Evolutionary conservation across 1,284 basidiomycete species (phyloP), one percentile per base, ranked within the genome.

Genomic region (Microbotryomycetes sp.): DNA sequence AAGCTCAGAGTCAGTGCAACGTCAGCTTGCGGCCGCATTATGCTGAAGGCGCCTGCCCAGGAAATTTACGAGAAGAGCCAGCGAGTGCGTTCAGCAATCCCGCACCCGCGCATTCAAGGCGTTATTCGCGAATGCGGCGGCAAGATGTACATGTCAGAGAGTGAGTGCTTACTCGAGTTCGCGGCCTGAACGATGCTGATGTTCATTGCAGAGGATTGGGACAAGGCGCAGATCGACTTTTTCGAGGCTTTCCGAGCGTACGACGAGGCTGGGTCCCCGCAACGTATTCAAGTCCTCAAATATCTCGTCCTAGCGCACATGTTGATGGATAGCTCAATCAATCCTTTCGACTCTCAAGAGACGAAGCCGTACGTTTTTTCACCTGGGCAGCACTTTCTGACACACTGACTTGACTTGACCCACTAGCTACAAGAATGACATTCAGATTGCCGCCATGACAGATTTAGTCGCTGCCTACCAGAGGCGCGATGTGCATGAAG

Each of bases 91-190:
- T 94, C 91, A 31, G 96, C 96, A 7, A 97, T 99, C 62, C 93
- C 94, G 11, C 96, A 98, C 77, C 96, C 96, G 7, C 85, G 92
- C 27, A 97, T 98, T 73, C 92, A 97, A 88, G 96, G 94, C 56
- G 89, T 97, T 57, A 98, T 99, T 76, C 91, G 93, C 73, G 96
- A 99, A 76, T 97, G 94, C 69, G 96, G 96, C 15, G 96, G 96
- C 7, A 99, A 98, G 78, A 99, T 99, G 96, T 97, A 96, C 91
- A 98, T 99, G 96, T 91, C 90, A 60, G 96, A 98, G 80, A 89
- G 93, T 88, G 75, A 71, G 86, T 80, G 4, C 13, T 7, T 51
- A 28, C 26, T 30, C n/a, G 4, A 13, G 16, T 54, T 27, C 27
- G 7, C 29, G n/a, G n/a, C n/a, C n/a, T n/a, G n/a, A n/a, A n/a